Evolutionary conservation across 225 moss, liverwort and hornwort species (phyloP).

Genomic region (Bryoerythrophyllum caledonicum): DNA sequence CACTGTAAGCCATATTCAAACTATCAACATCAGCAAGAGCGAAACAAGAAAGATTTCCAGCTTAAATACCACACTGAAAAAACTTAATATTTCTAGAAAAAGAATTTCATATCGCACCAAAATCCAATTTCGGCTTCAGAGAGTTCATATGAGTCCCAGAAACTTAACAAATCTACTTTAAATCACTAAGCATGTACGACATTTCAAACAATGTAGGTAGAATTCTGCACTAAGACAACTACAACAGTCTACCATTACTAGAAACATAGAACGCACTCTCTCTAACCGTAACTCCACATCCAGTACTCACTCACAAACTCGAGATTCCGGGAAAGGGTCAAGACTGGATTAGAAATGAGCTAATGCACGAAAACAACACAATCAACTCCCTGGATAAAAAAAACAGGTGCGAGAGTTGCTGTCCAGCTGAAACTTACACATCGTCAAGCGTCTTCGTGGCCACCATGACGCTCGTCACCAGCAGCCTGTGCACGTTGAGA

Average conservation of each 20-base stretch:
- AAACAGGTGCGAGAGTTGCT: constrained; percentile 13
- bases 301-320: background rate
- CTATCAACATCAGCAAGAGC: background rate
- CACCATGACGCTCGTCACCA: constrained; percentile 87
- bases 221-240: background rate
- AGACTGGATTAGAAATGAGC: background rate
- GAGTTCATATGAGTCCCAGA: background rate
- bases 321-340: background rate
- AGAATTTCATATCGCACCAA: background rate
- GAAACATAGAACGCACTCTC: constrained; percentile 14
- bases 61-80: background rate
- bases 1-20: constrained; percentile 7
- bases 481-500: constrained; percentile 89
- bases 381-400: background rate
- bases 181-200: background rate
- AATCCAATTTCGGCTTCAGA: background rate
- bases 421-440: constrained; percentile 63
- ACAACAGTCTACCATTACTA: background rate
- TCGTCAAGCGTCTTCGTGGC: constrained; percentile 97
- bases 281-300: background rate
- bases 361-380: background rate
- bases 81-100: background rate
- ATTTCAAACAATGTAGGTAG: background rate
- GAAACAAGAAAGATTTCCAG: background rate
- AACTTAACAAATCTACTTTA: background rate